These are phyloP conservation scores for Mortierella sp. DNA, from an alignment of 371 early-diverging fungal genomes.

Conservation along the genomic window DNA sequence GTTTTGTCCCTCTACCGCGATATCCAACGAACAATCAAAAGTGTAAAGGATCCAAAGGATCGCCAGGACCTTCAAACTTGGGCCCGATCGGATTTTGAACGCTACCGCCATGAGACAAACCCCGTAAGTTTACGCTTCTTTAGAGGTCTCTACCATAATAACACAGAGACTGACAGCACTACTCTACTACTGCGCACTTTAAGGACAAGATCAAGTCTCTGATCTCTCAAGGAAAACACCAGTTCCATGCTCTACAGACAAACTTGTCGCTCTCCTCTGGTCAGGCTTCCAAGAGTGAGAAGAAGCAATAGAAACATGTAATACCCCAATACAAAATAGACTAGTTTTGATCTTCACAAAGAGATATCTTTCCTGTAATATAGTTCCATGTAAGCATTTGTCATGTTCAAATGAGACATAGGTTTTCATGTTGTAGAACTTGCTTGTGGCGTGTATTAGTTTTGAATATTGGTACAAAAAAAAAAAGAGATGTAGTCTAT, in stretches of 20 bases:
- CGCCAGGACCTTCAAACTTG: slow-evolving; percentile 67
- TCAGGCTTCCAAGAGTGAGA: slow-evolving; percentile 20
- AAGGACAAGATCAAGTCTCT: slow-evolving; percentile 69
- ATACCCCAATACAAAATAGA: neutral
- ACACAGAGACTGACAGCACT: neutral
- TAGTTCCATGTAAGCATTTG: neutral
- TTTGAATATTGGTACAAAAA: slow-evolving; percentile 11
- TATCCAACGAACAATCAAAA: slow-evolving; percentile 67
- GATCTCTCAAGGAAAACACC: slow-evolving; percentile 69
- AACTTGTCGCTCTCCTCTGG: slow-evolving; percentile 43
- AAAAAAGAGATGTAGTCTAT: neutral
- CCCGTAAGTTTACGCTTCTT: slow-evolving; percentile 55
- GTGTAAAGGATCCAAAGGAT: slow-evolving; percentile 63
- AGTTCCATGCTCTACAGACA: slow-evolving; percentile 69
- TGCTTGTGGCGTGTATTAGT: neutral
- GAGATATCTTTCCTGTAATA: neutral
- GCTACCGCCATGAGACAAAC: slow-evolving; percentile 66
- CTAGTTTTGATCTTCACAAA: neutral
- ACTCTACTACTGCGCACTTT: neutral
- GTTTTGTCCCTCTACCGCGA: slow-evolving; percentile 73
- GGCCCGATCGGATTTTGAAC: slow-evolving; percentile 75
- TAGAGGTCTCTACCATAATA: neutral
- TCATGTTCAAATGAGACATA: neutral
- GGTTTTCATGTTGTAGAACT: neutral
- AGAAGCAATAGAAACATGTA: slow-evolving; percentile 13